Evolutionary conservation across 805 yeast genomes (phyloP), one percentile per base, ranked within the genome.

Genomic region (Yamadazyma akitaensis): DNA sequence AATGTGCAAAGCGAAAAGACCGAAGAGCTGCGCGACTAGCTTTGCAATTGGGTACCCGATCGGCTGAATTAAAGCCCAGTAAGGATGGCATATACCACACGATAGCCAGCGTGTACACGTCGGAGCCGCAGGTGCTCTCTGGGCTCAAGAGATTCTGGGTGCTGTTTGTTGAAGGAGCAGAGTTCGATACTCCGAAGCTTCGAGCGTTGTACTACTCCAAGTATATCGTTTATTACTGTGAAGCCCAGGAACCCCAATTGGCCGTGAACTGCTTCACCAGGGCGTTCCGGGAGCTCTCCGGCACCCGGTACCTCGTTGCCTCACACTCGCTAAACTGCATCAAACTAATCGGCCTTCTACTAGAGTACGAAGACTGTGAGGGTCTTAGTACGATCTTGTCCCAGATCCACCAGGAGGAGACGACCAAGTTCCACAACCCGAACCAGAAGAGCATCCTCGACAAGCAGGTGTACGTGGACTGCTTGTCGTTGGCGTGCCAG

Each of bases 401-500:
- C 7, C 26, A 43, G 8, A 44, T 57, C 5, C 25, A 53, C 6
- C 46, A 44, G 10, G 43, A 45, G 13, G 45, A 40, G 19, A 33
- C 32, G 26, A 4, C 31, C 12, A 39, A 19, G 9, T 12, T 18
- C 30, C 28, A 25, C 35, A 43, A 43, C 17, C 41, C 46, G 3
- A 37, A 35, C 16, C 44, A 42, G 24, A 37, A 28, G 10, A 36
- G 40, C 14, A 30, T 38, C 14, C 3, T 44, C 14, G 39, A 43
- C 13, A 35, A 21, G 3, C 13, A 16, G 1, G 28, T 43, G 3
- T 70, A 72, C 70, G 30, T 57, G 7, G 40, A 45, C 10, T 49
- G 54, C 21, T 51, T 71, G 21, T 50, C 57, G 19, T 19, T 58
- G 1, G 72, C 62, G 0, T 49, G 68, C 17, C 30, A 49, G 8